Conservation (phyloP, 2,329 filamentous ascomycete species). For the Exutisphaerella laricina region DNA sequence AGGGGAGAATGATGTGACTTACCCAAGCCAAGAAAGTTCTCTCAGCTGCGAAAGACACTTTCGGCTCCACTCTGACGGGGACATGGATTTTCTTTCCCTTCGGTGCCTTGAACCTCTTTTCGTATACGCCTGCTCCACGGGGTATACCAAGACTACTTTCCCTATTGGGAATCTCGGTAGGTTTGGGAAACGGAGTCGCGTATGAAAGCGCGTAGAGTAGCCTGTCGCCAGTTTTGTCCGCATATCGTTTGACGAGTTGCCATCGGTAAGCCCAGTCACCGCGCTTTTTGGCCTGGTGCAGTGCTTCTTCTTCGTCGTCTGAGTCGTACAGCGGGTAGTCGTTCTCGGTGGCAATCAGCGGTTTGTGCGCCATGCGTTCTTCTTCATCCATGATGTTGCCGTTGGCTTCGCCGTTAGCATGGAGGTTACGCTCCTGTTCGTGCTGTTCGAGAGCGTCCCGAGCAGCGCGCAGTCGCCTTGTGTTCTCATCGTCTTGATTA, state of each 20-base stretch:
- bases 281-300: constrained; percentile 70
- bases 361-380: constrained; percentile 66
- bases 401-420: constrained; percentile 33
- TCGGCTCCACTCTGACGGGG: constrained; percentile 90
- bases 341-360: constrained; percentile 51
- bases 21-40: constrained; percentile 94
- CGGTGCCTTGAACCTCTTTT: constrained; percentile 61
- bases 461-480: constrained; percentile 46
- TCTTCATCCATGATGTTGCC: constrained; percentile 63
- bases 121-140: constrained; percentile 31
- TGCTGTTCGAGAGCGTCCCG: constrained; percentile 48
- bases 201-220: constrained; percentile 33
- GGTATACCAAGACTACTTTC: constrained; percentile 43
- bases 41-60: constrained; percentile 95
- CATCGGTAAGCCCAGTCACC: constrained; percentile 72
- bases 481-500: constrained; percentile 37
- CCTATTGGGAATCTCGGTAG: constrained; percentile 40
- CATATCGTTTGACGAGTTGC: constrained; percentile 47
- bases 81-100: constrained; percentile 89
- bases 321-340: constrained; percentile 90
- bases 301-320: constrained; percentile 64
- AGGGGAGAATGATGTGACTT: constrained; percentile 33
- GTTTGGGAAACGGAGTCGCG: constrained; percentile 34
- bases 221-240: constrained; percentile 42
- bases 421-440: constrained; percentile 44